Conservation (phyloP, 192 early-diverging fungal species). For the Umbelopsis vinacea region DNA sequence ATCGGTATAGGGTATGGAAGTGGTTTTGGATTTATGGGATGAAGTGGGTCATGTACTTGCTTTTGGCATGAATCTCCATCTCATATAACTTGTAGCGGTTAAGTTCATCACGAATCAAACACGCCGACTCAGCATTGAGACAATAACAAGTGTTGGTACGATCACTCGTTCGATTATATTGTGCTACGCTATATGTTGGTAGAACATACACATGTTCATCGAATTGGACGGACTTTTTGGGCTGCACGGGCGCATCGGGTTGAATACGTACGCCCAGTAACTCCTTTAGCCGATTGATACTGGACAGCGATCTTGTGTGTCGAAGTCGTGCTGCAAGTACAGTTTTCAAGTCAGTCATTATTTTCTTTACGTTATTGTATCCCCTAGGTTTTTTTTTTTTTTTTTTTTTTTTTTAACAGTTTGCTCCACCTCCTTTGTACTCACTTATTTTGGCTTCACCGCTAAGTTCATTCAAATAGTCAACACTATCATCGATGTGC, state of each 20-base stretch:
- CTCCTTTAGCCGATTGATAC: constrained; percentile 4
- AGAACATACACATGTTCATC: neutral
- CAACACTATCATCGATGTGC: neutral
- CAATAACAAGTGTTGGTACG: constrained; percentile 11
- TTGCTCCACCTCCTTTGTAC: neutral
- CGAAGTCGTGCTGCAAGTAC: constrained; percentile 7
- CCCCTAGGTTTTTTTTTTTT: no score
- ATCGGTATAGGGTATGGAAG: neutral
- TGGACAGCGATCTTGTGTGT: constrained; percentile 9
- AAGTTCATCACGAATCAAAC: constrained; percentile 1
- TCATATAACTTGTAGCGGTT: constrained; percentile 14
- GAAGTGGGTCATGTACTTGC: constrained; percentile 19
- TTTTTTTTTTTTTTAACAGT: no score
- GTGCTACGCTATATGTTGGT: neutral
- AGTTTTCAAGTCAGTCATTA: neutral
- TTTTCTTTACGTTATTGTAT: neutral
- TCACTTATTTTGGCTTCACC: neutral
- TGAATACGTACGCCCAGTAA: neutral
- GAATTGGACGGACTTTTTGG: constrained; percentile 8
- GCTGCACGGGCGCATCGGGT: neutral
- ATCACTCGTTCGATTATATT: constrained; percentile 17
- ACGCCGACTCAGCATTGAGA: constrained; percentile 3
- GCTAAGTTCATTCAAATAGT: neutral
- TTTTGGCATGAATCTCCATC: constrained; percentile 1
- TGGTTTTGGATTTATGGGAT: neutral